Percentiles rank a stretch among this genome's conserved stretches.
These are phyloP conservation scores for Oryza meridionalis DNA, from an alignment of 176 grass and related monocot genomes.

Conservation along the genomic window DNA sequence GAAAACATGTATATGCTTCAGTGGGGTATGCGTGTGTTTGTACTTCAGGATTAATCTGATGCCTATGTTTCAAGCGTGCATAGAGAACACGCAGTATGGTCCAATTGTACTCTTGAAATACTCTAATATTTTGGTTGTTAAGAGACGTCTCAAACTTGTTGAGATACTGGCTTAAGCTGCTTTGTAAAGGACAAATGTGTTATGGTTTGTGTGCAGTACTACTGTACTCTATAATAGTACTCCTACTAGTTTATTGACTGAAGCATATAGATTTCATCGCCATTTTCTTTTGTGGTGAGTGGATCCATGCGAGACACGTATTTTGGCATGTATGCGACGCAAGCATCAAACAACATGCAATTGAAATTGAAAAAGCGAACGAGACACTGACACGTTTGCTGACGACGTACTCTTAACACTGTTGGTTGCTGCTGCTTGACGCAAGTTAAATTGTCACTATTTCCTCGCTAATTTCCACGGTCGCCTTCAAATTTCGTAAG, in stretches of 20 bases:
- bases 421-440: background rate
- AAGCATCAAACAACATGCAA: background rate
- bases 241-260: too few relatives aligned
- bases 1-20: too few relatives aligned
- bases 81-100: too few relatives aligned
- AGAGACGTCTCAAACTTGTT: conserved; percentile 1
- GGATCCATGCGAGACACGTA: conserved; percentile 20
- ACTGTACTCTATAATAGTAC: conserved; percentile 1
- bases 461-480: too few relatives aligned
- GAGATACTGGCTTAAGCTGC: background rate
- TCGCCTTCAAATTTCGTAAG: background rate
- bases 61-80: too few relatives aligned
- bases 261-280: background rate
- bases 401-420: background rate
- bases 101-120: too few relatives aligned
- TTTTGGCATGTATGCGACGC: conserved; percentile 31
- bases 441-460: background rate
- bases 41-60: too few relatives aligned
- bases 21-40: background rate
- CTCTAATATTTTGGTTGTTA: background rate
- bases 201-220: conserved; percentile 35
- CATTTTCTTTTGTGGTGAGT: conserved; percentile 16
- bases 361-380: background rate
- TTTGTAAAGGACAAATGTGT: background rate
- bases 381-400: conserved; percentile 16